These are phyloP conservation scores for Zoysia pacifica DNA, from an alignment of 176 grass and related monocot genomes.

Conservation along the genomic window DNA sequence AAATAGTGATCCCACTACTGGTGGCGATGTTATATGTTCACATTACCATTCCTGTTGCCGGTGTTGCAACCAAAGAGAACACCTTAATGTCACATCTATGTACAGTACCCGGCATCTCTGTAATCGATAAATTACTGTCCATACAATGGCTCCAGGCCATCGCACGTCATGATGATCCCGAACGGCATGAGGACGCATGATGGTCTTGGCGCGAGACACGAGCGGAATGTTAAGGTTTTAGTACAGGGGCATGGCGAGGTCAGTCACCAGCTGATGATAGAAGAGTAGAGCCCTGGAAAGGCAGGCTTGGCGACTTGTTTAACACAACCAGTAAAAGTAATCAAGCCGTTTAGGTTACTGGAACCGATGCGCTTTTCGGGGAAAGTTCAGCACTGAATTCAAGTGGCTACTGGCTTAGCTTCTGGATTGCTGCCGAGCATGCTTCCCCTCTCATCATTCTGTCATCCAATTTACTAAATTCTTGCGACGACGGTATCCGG, in stretches of 20 bases:
- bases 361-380: conserved; percentile 46
- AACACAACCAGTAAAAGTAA: conserved; percentile 6
- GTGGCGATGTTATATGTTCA: too few relatives aligned
- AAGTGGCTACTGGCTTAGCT: conserved; percentile 49
- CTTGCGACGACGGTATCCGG: neutral
- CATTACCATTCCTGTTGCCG: too few relatives aligned
- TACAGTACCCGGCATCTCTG: neutral
- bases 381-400: conserved; percentile 62
- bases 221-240: conserved; percentile 46
- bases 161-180: conserved; percentile 43
- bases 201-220: conserved; percentile 39
- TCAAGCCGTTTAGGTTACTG: conserved; percentile 16
- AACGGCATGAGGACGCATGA: conserved; percentile 40
- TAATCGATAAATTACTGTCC: conserved; percentile 38
- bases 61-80: too few relatives aligned
- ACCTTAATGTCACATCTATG: too few relatives aligned
- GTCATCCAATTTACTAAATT: neutral
- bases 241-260: conserved; percentile 39
- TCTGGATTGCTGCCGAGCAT: conserved; percentile 65
- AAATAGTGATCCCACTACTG: too few relatives aligned
- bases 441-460: conserved; percentile 41
- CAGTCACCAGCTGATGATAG: conserved; percentile 31
- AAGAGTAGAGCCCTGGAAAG: conserved; percentile 9
- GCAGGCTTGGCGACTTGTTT: conserved; percentile 41
- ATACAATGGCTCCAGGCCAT: conserved; percentile 24